Percentiles rank a stretch among this genome's conserved stretches.
These are phyloP conservation scores for Eucalyptus paniculata DNA, from an alignment of 345 rosid species.

Conservation along the genomic window DNA sequence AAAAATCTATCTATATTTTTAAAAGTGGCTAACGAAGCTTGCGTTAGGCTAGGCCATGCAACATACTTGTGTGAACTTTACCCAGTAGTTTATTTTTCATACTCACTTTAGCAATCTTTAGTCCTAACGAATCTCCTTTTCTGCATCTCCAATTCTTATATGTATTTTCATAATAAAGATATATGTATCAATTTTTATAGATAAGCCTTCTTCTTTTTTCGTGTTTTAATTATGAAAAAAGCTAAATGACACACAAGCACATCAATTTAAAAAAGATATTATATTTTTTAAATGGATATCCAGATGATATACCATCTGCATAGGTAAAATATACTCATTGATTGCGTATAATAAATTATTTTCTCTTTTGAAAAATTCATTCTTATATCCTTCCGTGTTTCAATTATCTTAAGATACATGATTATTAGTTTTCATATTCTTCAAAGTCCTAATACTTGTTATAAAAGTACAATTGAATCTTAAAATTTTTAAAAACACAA, in stretches of 20 bases:
- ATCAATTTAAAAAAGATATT: background rate
- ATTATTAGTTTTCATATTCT: too few relatives aligned
- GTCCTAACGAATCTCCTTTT: too few relatives aligned
- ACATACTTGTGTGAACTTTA: background rate
- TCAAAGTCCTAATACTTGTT: too few relatives aligned
- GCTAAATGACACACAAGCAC: background rate
- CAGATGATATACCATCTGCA: background rate
- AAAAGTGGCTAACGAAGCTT: background rate
- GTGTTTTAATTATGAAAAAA: too few relatives aligned
- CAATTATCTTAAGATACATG: too few relatives aligned
- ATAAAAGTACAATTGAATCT: rapidly evolving
- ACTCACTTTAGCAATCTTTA: background rate
- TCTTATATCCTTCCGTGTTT: too few relatives aligned
- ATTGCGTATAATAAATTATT: rapidly evolving
- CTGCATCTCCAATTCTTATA: too few relatives aligned
- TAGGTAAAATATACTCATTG: background rate
- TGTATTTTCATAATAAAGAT: too few relatives aligned
- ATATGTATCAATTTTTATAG: too few relatives aligned
- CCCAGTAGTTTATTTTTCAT: background rate
- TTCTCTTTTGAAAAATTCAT: background rate
- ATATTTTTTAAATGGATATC: background rate
- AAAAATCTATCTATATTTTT: background rate
- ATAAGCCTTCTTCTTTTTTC: too few relatives aligned
- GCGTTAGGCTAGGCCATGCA: background rate
- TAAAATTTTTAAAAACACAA: too few relatives aligned